Evolutionary conservation across 2,329 filamentous ascomycete species (phyloP), one percentile per base, ranked within the genome.

Genomic region (Rhytidhysteron rufulum): DNA sequence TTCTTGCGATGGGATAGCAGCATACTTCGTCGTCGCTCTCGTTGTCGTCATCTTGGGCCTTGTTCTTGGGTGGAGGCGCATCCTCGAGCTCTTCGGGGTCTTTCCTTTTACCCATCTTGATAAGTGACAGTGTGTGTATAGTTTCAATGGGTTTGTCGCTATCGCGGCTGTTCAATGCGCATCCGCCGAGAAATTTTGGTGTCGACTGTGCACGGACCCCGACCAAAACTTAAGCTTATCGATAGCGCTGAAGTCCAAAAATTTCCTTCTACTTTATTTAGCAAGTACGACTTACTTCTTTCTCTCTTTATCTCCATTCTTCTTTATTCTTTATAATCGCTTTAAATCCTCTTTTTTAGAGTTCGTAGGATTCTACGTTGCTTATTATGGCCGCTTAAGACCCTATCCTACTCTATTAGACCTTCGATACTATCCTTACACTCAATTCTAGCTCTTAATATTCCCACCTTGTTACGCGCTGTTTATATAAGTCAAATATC

Each of bases 401-500:
- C 52, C 67, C 71, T 18, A 63, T 69, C 27, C 65, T 65, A 34
- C 72, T 72, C 15, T 68, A 74, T 60, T 66, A 70, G 51, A 65
- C 69, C 50, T 77, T 77, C 63, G 74, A 84, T 72, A 87, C 84
- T 49, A 83, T 88, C 54, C 70, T 88, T 49, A 80, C 83, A 48
- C 71, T 87, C 54, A 83, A 87, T 65, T 87, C 86, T 61, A 83
- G 78, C 50, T 83, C 78, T 17, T 83, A 87, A 67, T 85, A 83
- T 57, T 82, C 80, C 30, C 85, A 89, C 64, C 72, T 90, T 29
- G 88, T 90, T 58, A 81, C 82, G 8, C 76, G 87, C 40, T 80
- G 87, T 24, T 76, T 94, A 20, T 79, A 88, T 53, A 80, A 85
- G 54, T 77, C 94, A 67, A 85, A 84, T 70, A 78, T 94, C 63